Evolutionary conservation across 495 filamentous ascomycete genomes (phyloP).

Genomic region (Penicillium riverlandense): DNA sequence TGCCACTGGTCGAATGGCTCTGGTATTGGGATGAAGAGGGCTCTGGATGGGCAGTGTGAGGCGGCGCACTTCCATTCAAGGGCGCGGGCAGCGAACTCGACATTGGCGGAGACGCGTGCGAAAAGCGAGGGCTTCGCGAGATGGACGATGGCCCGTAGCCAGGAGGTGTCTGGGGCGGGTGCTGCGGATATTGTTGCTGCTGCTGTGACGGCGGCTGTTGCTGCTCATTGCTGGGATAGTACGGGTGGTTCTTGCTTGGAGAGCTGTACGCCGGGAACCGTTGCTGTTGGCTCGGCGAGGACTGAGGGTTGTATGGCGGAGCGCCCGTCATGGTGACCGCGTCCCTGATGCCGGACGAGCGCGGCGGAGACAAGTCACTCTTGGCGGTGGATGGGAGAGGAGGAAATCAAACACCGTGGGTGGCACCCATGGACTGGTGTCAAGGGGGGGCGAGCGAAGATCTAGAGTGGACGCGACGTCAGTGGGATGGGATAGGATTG

Average conservation of each 20-base stretch:
- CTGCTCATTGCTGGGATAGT: conserved; percentile 50
- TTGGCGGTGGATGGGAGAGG: conserved; percentile 12
- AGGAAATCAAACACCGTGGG: conserved; percentile 4
- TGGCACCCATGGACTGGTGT: conserved; percentile 13
- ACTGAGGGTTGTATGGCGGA: conserved; percentile 41
- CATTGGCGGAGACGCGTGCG: conserved; percentile 44
- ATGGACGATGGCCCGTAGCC: conserved; percentile 47
- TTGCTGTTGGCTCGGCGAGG: conserved; percentile 32
- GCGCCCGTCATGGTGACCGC: conserved; percentile 42
- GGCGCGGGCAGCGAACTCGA: conserved; percentile 41
- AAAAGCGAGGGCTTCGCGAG: conserved; percentile 45
- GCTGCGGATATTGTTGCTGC: conserved; percentile 37
- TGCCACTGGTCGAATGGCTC: conserved; percentile 26
- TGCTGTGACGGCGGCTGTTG: conserved; percentile 5
- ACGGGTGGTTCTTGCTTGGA: conserved; percentile 43
- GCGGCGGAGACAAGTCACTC: conserved; percentile 7
- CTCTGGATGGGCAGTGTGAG: conserved; percentile 35
- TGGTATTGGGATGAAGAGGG: conserved; percentile 35
- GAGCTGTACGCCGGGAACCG: conserved; percentile 32
- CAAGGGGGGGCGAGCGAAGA: conserved; percentile 15
- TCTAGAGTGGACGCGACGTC: conserved; percentile 22
- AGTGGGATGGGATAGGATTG: conserved; percentile 7
- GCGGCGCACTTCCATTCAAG: conserved; percentile 44
- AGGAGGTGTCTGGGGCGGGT: conserved; percentile 47
- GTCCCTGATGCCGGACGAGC: conserved; percentile 22